A percentile compares a stretch with the other conserved stretches of the same genome.
Evolutionary conservation across 352 stramenopile genomes (phyloP).

Genomic region (Hyaloperonospora arabidopsidis): DNA sequence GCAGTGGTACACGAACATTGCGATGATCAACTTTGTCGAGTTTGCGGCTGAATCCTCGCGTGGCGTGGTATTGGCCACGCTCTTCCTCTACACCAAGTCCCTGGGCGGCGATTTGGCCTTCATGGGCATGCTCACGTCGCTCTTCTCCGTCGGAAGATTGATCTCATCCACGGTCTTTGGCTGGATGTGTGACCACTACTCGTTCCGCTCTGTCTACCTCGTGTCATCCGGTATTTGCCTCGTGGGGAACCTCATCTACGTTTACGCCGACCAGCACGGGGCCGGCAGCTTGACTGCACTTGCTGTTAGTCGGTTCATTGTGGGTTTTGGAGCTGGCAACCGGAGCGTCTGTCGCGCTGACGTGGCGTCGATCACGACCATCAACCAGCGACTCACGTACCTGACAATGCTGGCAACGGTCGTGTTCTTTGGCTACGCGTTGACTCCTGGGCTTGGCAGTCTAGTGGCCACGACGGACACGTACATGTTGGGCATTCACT

Average conservation of each 20-base stretch:
- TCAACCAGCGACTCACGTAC: constrained; percentile 63
- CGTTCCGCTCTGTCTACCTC: constrained; percentile 68
- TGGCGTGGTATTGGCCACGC: constrained; percentile 59
- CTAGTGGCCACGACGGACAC: constrained; percentile 46
- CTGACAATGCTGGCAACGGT: constrained; percentile 59
- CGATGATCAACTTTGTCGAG: constrained; percentile 74
- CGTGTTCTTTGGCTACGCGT: constrained; percentile 63
- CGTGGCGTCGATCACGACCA: constrained; percentile 52
- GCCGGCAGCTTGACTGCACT: constrained; percentile 43
- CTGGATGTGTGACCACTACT: constrained; percentile 73
- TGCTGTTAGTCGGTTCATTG: constrained; percentile 51
- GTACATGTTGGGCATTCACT: constrained; percentile 43
- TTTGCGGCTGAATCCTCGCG: constrained; percentile 66
- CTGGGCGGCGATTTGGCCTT: constrained; percentile 57
- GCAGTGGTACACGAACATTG: constrained; percentile 62
- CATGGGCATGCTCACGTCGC: constrained; percentile 66
- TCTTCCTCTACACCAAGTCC: constrained; percentile 77
- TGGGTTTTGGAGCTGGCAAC: constrained; percentile 66
- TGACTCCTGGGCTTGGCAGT: constrained; percentile 56
- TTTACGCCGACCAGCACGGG: constrained; percentile 54
- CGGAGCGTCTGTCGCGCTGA: constrained; percentile 62
- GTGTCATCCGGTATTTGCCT: constrained; percentile 57
- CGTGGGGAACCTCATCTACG: constrained; percentile 56
- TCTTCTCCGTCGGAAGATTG: constrained; percentile 61
- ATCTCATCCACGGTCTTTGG: constrained; percentile 71